Evolutionary conservation across 768 basidiomycete genomes (phyloP).

Genomic region (Hirschioporus abietinus): DNA sequence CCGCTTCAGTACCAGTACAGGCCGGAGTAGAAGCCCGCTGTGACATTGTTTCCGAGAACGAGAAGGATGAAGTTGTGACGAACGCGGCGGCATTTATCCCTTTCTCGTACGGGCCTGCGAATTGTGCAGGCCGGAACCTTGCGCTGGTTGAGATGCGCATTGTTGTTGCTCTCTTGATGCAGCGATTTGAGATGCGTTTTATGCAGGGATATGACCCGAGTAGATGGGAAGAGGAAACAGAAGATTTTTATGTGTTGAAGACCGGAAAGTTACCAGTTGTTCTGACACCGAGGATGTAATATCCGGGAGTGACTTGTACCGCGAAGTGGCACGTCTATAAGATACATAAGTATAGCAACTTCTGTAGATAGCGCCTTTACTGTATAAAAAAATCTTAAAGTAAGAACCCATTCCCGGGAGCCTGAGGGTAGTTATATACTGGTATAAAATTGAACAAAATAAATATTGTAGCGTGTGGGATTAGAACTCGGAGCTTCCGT

Average conservation of each 20-base stretch:
- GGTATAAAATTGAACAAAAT: no score
- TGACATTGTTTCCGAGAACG: no score
- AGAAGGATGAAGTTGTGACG: slow-evolving; percentile 13
- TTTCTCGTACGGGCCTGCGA: slow-evolving; percentile 37
- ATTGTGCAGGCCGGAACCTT: slow-evolving; percentile 38
- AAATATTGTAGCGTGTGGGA: no score
- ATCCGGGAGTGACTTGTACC: no score
- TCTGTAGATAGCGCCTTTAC: no score
- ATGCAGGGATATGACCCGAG: slow-evolving; percentile 25
- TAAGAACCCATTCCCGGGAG: no score
- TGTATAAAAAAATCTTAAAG: no score
- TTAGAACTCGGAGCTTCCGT: no score
- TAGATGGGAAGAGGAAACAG: slow-evolving; percentile 28
- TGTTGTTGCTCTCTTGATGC: slow-evolving; percentile 32
- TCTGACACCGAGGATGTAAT: slow-evolving; percentile 23
- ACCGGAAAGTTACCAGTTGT: slow-evolving; percentile 28
- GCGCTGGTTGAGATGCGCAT: slow-evolving; percentile 37
- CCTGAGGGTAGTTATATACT: no score
- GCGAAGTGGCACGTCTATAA: no score
- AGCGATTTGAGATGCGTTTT: slow-evolving; percentile 32
- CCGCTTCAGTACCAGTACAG: neutral
- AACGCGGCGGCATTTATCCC: slow-evolving; percentile 35
- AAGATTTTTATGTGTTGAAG: slow-evolving; percentile 31
- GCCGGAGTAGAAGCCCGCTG: no score
- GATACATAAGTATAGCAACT: no score